Conservation (phyloP, 2,329 filamentous ascomycete genomes). For the Mycosphaerelloides madeirae region DNA sequence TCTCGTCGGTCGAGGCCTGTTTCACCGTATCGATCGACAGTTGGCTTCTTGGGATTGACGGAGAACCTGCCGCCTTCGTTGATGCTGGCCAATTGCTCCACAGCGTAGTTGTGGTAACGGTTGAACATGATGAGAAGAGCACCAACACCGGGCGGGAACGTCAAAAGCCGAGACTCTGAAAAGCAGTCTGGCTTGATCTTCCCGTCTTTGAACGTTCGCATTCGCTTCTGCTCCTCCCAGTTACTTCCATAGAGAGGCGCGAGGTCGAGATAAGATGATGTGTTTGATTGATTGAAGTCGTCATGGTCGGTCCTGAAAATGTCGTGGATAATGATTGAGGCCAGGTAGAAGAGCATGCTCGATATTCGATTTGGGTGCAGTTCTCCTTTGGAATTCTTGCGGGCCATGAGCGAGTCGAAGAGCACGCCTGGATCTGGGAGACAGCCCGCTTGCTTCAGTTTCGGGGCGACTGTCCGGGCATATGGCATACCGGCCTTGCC, state of each 20-base stretch:
- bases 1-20: conserved; percentile 34
- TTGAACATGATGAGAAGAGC: conserved; percentile 64
- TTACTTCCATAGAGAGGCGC: conserved; percentile 69
- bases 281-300: conserved; percentile 60
- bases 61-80: conserved; percentile 79
- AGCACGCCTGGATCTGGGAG: conserved; percentile 62
- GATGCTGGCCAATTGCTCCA: conserved; percentile 72
- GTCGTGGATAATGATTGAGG: conserved; percentile 60
- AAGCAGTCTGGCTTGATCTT: conserved; percentile 68
- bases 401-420: conserved; percentile 64
- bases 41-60: conserved; percentile 54
- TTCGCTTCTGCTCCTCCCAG: conserved; percentile 59
- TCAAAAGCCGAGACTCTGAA: conserved; percentile 59
- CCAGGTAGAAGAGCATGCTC: conserved; percentile 69
- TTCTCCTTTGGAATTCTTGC: conserved; percentile 51
- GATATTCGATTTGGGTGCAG: conserved; percentile 69
- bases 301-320: conserved; percentile 61
- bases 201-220: conserved; percentile 62
- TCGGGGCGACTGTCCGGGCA: conserved; percentile 60
- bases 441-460: conserved; percentile 53
- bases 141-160: conserved; percentile 65
- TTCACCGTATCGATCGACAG: conserved; percentile 31
- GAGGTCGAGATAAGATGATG: conserved; percentile 71
- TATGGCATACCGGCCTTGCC: conserved; percentile 64
- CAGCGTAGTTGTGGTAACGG: conserved; percentile 80